phyloP scores from a whole-genome alignment of 2,329 filamentous ascomycete species.

The Chrysosporium queenslandicum region DNA sequence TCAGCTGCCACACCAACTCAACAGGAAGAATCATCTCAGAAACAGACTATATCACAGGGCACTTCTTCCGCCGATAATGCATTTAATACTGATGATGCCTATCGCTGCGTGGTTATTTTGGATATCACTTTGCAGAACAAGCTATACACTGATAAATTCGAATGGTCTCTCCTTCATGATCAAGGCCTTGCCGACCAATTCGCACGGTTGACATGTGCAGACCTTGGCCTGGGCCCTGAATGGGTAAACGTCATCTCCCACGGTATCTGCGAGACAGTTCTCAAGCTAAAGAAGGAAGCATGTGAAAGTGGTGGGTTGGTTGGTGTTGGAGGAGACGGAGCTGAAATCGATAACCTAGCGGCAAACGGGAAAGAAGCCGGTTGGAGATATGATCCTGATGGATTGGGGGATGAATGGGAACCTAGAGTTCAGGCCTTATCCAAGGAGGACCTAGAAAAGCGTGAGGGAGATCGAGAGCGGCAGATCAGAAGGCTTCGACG shows the following conservation, averaged over 20 bases:
- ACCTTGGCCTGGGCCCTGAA: constrained; percentile 79
- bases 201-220: constrained; percentile 82
- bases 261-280: constrained; percentile 89
- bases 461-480: constrained; percentile 85
- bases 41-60: constrained; percentile 26
- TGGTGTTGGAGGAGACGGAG: constrained; percentile 56
- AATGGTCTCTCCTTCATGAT: constrained; percentile 90
- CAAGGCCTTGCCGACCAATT: constrained; percentile 87
- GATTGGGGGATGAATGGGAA: constrained; percentile 74
- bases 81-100: constrained; percentile 84
- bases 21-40: constrained; percentile 16
- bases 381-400: constrained; percentile 91
- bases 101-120: constrained; percentile 81
- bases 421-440: constrained; percentile 70
- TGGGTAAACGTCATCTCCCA: constrained; percentile 93
- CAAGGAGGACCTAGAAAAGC: constrained; percentile 95
- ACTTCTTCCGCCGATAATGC: constrained; percentile 57
- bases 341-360: constrained; percentile 79
- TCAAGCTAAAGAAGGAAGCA: constrained; percentile 90
- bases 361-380: constrained; percentile 74
- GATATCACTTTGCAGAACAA: constrained; percentile 86
- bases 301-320: constrained; percentile 85
- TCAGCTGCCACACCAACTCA: constrained; percentile 16
- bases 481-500: constrained; percentile 76
- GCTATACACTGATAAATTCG: constrained; percentile 93